Evolutionary conservation across 1,139 yeast genomes (phyloP).

Genomic region (Kazachstania sp.): DNA sequence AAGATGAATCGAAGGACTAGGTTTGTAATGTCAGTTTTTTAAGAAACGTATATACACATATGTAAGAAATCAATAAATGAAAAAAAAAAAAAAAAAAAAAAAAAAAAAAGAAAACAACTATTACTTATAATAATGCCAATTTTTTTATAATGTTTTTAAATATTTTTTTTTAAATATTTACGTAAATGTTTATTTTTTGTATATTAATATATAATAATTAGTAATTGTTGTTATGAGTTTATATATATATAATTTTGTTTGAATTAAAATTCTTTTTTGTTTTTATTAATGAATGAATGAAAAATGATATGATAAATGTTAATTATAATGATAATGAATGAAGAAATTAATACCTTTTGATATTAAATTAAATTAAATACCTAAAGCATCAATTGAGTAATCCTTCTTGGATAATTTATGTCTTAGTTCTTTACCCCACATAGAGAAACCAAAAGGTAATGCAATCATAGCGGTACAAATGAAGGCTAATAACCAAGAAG

Average conservation of each 20-base stretch:
- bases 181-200: too few relatives aligned
- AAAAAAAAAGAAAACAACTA: not conserved
- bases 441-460: constrained; percentile 77
- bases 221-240: not conserved
- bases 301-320: not conserved
- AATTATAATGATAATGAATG: too few relatives aligned
- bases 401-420: constrained; percentile 59
- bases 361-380: too few relatives aligned
- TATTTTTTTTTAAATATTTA: too few relatives aligned
- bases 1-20: constrained; percentile 24
- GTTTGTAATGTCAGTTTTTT: not conserved
- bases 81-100: not conserved
- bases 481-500: constrained; percentile 65
- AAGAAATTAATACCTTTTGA: too few relatives aligned
- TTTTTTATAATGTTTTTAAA: not conserved
- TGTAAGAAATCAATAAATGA: too few relatives aligned
- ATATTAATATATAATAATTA: not conserved
- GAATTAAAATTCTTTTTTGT: not conserved
- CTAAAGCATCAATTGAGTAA: constrained; percentile 37
- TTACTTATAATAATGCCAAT: too few relatives aligned
- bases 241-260: not conserved
- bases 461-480: constrained; percentile 73
- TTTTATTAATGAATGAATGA: not conserved
- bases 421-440: constrained; percentile 58
- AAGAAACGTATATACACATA: not conserved